phyloP scores from a whole-genome alignment of 2,329 filamentous ascomycete species.

The Diaporthe caulivora region DNA sequence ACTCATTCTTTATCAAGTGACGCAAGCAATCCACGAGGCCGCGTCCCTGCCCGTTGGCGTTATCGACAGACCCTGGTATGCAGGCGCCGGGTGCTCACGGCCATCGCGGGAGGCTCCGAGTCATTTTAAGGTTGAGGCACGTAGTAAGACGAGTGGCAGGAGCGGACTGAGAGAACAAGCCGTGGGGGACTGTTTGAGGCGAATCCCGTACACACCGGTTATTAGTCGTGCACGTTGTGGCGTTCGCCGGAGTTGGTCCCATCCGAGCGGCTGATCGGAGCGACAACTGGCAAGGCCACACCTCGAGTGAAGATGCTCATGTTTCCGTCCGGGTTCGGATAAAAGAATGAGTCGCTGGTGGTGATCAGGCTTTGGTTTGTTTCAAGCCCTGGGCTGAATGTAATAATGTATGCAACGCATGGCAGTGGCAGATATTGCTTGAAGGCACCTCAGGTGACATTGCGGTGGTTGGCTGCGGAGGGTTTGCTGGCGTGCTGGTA shows the following conservation, averaged over 20 bases:
- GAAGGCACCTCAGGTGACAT: neutral
- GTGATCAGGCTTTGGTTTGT: neutral
- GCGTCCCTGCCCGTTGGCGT: neutral
- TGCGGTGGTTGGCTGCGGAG: neutral
- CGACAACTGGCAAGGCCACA: too few species aligned
- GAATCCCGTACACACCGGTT: neutral
- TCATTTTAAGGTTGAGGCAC: conserved; percentile 4
- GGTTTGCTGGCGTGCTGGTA: neutral
- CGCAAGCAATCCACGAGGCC: neutral
- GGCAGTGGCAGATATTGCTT: neutral
- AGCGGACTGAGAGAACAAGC: too few species aligned
- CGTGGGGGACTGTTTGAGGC: neutral
- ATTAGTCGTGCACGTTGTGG: too few species aligned
- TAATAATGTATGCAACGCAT: neutral
- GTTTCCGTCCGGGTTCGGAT: too few species aligned
- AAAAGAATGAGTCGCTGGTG: conserved; percentile 2
- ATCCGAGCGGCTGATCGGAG: neutral
- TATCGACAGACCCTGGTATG: neutral
- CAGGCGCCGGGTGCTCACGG: neutral
- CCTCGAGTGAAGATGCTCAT: too few species aligned
- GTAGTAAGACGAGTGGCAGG: neutral
- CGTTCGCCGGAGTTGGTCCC: neutral
- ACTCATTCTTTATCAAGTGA: neutral
- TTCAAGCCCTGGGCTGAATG: conserved; percentile 5
- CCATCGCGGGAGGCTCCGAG: neutral